Evolutionary conservation across 2,329 filamentous ascomycete genomes (phyloP), one percentile per base, ranked within the genome.

Genomic region (Exophiala calicioides): DNA sequence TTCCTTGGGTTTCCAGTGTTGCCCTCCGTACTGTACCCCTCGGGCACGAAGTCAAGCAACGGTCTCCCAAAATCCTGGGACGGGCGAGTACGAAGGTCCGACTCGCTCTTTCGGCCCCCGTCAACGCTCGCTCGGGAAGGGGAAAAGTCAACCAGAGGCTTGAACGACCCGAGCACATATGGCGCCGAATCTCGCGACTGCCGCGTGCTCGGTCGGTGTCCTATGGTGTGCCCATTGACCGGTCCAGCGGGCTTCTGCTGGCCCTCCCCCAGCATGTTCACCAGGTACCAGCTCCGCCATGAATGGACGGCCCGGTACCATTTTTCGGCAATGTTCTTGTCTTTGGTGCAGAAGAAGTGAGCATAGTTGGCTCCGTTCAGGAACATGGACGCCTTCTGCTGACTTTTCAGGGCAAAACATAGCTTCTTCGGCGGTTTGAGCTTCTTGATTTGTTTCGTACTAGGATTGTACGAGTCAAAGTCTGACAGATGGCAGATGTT

Each of bases 261-360:
- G n/a, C 73, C 74, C 44, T 78, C 76, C 13, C 82, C 81, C 62
- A 85, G 78, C 51, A 82, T 82, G 58, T 88, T 84, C 32, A 88
- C 85, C 5, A 96, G 70, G 61, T 95, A 95, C 89, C 90, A 95
- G 65, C 88, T 94, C 48, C 91, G 81, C 90, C 90, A 96, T 29
- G 71, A 71, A 52, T 95, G 89, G 1, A 95, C 76, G 18, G 78
- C 76, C 12, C 78, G 73, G 60, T 86, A 83, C 68, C 91, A 95
- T 10, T 73, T 70, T n/a, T 78, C 75, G 1, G 87, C 88, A 1
- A 82, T 67, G 1, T 71, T 65, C 4, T 77, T 71, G 58, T 96
- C 88, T 33, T 88, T 88, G 1, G 86, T 88, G 48, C 82, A 85
- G 69, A 97, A 95, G 68, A 91, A 95, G 62, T 97, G 91, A 3